These are phyloP conservation scores for Sclerotinia subarctica DNA, from an alignment of 2,329 filamentous ascomycete species.

Conservation along the genomic window DNA sequence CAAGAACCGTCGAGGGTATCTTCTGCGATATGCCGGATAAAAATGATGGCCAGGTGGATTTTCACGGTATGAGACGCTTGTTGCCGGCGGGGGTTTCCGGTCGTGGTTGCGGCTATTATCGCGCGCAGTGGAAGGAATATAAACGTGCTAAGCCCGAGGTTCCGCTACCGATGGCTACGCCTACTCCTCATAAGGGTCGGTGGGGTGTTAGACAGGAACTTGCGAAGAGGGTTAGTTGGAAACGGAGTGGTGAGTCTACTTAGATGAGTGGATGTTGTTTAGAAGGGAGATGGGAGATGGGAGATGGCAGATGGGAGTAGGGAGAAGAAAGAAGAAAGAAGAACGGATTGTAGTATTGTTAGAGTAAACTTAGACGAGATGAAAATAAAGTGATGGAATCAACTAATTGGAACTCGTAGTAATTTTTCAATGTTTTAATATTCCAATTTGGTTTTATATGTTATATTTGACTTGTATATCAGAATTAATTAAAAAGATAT, in stretches of 20 bases:
- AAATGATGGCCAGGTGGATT: slow-evolving; percentile 5
- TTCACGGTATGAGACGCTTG: background rate
- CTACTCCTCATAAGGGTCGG: background rate
- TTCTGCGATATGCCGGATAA: slow-evolving; percentile 12
- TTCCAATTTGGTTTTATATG: no score
- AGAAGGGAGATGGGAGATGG: background rate
- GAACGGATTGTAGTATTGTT: background rate
- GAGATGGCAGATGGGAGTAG: no score
- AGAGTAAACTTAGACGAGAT: no score
- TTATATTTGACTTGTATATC: no score
- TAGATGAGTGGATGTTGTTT: background rate
- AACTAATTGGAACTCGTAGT: no score
- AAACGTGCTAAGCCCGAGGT: background rate
- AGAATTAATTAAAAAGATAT: no score
- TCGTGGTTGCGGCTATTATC: background rate
- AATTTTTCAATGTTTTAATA: no score
- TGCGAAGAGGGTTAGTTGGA: slow-evolving; percentile 12
- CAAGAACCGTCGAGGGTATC: background rate
- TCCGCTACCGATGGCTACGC: background rate
- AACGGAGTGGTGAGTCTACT: background rate
- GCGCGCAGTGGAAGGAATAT: background rate
- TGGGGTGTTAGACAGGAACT: background rate
- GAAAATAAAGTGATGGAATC: no score
- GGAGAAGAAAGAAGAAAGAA: background rate
- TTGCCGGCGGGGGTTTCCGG: background rate